phyloP scores from a whole-genome alignment of 176 grass and related monocot species.

The Themeda triandra region DNA sequence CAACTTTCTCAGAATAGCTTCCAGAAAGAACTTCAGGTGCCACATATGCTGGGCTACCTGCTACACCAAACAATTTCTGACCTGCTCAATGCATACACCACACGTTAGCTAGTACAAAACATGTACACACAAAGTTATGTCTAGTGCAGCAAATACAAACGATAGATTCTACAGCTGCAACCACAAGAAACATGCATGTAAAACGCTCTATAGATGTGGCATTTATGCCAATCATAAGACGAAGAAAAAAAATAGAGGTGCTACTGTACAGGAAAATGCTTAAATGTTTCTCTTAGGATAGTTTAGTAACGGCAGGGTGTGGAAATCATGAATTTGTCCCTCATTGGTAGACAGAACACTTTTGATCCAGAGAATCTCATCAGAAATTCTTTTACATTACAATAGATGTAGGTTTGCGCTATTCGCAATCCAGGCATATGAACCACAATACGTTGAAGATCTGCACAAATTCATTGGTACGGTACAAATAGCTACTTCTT shows the following conservation, averaged over 20 bases:
- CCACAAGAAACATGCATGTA: constrained; percentile 2
- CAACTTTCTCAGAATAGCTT: constrained; percentile 82
- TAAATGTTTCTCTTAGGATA: not conserved
- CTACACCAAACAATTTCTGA: constrained; percentile 81
- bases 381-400: not conserved
- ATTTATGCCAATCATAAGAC: not conserved
- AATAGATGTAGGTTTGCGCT: not conserved
- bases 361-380: too few species aligned
- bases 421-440: not conserved
- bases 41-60: constrained; percentile 95
- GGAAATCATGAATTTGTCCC: not conserved
- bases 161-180: not conserved
- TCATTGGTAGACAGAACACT: not conserved
- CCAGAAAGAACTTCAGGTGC: constrained; percentile 89
- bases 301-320: not conserved
- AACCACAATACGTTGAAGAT: not conserved
- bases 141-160: not conserved
- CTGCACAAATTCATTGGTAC: not conserved
- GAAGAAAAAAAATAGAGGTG: not conserved
- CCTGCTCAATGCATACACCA: constrained; percentile 41
- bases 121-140: not conserved
- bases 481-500: not conserved
- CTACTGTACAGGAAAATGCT: not conserved
- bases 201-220: not conserved
- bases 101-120: constrained; percentile 13